Conservation (phyloP, 805 yeast genomes). For the Maudiozyma serrabonitensis region DNA sequence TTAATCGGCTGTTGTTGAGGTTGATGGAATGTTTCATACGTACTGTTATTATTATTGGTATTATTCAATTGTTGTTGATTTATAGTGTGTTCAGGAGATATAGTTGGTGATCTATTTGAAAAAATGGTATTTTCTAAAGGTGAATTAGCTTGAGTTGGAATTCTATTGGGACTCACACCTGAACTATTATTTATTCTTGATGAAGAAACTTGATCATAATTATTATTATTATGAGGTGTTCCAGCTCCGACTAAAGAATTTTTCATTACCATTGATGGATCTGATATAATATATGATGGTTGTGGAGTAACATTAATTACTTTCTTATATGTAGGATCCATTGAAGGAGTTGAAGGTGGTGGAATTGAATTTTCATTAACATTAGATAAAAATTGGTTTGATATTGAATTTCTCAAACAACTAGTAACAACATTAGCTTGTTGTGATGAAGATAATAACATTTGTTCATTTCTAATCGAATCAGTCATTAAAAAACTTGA, state of each 20-base stretch:
- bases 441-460: not conserved
- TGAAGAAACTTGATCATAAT: not conserved
- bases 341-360: not conserved
- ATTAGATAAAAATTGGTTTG: not conserved
- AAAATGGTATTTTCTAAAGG: constrained; percentile 1
- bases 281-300: constrained; percentile 5
- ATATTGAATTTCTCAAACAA: not conserved
- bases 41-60: not conserved
- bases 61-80: not conserved
- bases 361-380: not conserved
- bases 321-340: constrained; percentile 1
- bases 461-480: not conserved
- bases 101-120: not conserved
- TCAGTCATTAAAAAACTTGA: constrained; percentile 1
- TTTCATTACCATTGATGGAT: not conserved
- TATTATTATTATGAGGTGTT: not conserved
- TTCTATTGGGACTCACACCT: constrained; percentile 1
- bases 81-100: not conserved
- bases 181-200: not conserved
- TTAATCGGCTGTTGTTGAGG: not conserved
- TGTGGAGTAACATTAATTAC: constrained; percentile 5
- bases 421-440: not conserved
- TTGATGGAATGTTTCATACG: not conserved
- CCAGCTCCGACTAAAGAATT: constrained; percentile 2
- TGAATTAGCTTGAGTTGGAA: not conserved